Evolutionary conservation across 1,284 basidiomycete species (phyloP).

Genomic region (Cryptococcus wingfieldii): DNA sequence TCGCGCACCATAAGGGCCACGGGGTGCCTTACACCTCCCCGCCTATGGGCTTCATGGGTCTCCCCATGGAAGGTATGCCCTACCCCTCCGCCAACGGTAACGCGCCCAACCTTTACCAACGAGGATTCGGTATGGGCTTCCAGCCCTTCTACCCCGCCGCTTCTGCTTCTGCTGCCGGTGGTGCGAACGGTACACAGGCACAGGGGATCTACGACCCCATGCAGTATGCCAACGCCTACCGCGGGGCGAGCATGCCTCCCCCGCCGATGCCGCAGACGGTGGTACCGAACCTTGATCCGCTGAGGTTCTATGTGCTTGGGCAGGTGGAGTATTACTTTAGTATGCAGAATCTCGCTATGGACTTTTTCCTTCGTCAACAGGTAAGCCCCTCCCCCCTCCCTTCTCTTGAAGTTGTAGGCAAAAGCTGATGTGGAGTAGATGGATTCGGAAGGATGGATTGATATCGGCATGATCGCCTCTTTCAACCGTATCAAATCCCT

Average conservation of each 20-base stretch:
- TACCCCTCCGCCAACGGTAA: conserved; percentile 9
- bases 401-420: not conserved
- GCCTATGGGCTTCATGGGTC: conserved; percentile 3
- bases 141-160: conserved; percentile 17
- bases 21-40: conserved; percentile 14
- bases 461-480: conserved; percentile 70
- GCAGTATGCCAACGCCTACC: conserved; percentile 15
- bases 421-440: conserved; percentile 56
- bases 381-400: conserved; percentile 48
- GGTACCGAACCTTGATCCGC: conserved; percentile 58
- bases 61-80: conserved; percentile 15
- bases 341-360: conserved; percentile 75
- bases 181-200: not conserved
- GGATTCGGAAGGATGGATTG: conserved; percentile 84
- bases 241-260: conserved; percentile 36
- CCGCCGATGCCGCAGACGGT: conserved; percentile 59
- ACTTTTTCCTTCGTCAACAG: conserved; percentile 71
- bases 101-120: conserved; percentile 12
- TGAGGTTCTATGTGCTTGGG: conserved; percentile 63
- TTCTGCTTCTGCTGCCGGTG: not conserved
- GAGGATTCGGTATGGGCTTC: conserved; percentile 30
- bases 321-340: conserved; percentile 80
- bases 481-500: conserved; percentile 77
- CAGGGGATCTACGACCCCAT: conserved; percentile 25
- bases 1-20: conserved; percentile 11